A percentile compares a stretch with the other conserved stretches of the same genome.
Conservation (phyloP, 2,329 filamentous ascomycete genomes). For the Hymenoscyphus occultus region DNA sequence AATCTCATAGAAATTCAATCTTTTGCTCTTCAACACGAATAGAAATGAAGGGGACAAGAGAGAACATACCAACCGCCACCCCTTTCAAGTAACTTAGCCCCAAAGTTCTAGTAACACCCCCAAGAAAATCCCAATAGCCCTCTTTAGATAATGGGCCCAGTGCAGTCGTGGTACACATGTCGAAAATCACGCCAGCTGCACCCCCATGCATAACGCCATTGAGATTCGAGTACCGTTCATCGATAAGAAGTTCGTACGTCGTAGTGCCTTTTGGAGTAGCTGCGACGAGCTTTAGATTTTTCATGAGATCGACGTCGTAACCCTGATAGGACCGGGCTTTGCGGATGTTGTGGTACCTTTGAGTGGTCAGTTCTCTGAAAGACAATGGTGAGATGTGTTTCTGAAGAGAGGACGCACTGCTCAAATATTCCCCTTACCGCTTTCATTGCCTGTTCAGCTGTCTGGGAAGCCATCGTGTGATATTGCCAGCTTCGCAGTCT, state of each 20-base stretch:
- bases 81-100: slow-evolving; percentile 51
- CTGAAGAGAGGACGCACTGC: slow-evolving; percentile 22
- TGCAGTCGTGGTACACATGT: slow-evolving; percentile 51
- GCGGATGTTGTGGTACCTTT: too few relatives aligned
- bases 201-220: slow-evolving; percentile 51
- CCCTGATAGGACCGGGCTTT: slow-evolving; percentile 15
- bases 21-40: background rate
- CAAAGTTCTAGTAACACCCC: slow-evolving; percentile 48
- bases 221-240: slow-evolving; percentile 45
- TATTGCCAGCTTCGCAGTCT: too few relatives aligned
- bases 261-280: slow-evolving; percentile 36
- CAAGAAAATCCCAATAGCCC: slow-evolving; percentile 52
- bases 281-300: slow-evolving; percentile 31
- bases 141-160: slow-evolving; percentile 47
- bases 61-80: slow-evolving; percentile 42
- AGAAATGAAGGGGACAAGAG: background rate
- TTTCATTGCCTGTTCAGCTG: slow-evolving; percentile 27
- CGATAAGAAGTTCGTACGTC: slow-evolving; percentile 45
- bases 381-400: too few relatives aligned
- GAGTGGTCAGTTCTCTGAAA: too few relatives aligned
- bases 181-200: slow-evolving; percentile 52
- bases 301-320: slow-evolving; percentile 32
- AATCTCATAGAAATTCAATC: background rate
- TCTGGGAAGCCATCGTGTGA: slow-evolving; percentile 11
- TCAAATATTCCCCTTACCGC: slow-evolving; percentile 33